These are phyloP conservation scores for Volvox carteri DNA, from an alignment of 163 green algal genomes.

Conservation along the genomic window DNA sequence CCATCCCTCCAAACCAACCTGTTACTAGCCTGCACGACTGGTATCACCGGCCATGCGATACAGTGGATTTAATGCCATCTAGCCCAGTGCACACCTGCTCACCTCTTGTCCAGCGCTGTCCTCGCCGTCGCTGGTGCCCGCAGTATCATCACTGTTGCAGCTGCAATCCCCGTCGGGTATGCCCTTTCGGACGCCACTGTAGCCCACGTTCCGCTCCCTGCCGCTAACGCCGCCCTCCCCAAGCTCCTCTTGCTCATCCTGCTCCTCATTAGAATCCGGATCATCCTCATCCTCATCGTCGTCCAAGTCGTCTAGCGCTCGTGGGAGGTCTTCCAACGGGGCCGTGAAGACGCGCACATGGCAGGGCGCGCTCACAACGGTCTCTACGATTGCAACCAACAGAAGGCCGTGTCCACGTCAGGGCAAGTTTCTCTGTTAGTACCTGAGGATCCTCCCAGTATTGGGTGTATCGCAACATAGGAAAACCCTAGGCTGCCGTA, in stretches of 20 bases:
- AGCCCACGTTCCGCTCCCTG: slow-evolving; percentile 1
- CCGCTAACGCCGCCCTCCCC: not conserved
- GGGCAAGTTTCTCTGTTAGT: too few relatives aligned
- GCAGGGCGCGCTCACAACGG: slow-evolving; percentile 51
- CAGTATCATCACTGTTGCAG: not conserved
- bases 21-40: too few relatives aligned
- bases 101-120: not conserved
- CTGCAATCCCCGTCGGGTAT: not conserved
- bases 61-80: too few relatives aligned
- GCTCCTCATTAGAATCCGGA: not conserved
- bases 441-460: too few relatives aligned
- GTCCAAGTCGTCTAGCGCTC: slow-evolving; percentile 60
- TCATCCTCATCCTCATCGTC: slow-evolving; percentile 40
- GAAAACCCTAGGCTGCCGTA: too few relatives aligned
- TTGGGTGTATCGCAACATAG: too few relatives aligned
- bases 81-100: too few relatives aligned
- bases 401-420: too few relatives aligned
- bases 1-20: too few relatives aligned
- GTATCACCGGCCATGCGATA: too few relatives aligned
- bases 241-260: not conserved
- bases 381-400: slow-evolving; percentile 28
- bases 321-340: slow-evolving; percentile 59
- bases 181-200: not conserved
- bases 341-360: slow-evolving; percentile 75
- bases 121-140: slow-evolving; percentile 17